These are phyloP conservation scores for Nakaseomyces bracarensis DNA, from an alignment of 1,139 yeast genomes.

Conservation along the genomic window DNA sequence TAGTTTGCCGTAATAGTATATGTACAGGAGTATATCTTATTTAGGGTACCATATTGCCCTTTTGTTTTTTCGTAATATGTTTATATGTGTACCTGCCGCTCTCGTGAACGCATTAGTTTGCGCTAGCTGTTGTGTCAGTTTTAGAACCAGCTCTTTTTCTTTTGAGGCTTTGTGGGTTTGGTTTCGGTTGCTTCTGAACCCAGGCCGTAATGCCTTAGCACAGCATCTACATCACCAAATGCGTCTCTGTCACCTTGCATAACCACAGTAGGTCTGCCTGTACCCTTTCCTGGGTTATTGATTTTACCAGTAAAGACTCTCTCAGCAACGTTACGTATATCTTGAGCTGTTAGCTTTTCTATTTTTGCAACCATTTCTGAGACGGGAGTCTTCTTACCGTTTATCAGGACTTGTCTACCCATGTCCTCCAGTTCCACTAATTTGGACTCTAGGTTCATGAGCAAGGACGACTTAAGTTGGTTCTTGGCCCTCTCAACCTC, in stretches of 20 bases:
- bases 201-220: constrained; percentile 63
- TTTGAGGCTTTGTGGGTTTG: constrained; percentile 13
- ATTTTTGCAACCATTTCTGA: constrained; percentile 77
- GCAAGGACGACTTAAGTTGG: constrained; percentile 77
- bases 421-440: constrained; percentile 88
- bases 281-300: constrained; percentile 41
- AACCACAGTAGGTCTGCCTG: constrained; percentile 71
- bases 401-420: constrained; percentile 89
- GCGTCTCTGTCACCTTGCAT: constrained; percentile 81
- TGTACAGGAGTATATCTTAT: no score
- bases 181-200: constrained; percentile 40
- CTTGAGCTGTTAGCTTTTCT: constrained; percentile 54
- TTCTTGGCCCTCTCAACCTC: constrained; percentile 89
- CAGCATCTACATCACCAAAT: constrained; percentile 74
- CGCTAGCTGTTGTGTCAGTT: no score
- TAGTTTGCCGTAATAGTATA: no score
- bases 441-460: constrained; percentile 89
- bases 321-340: constrained; percentile 66
- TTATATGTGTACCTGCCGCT: no score
- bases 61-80: no score
- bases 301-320: constrained; percentile 65
- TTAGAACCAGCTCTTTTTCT: constrained; percentile 19
- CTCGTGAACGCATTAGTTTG: no score
- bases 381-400: constrained; percentile 69
- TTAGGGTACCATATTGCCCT: no score